Evolutionary conservation across 805 yeast species (phyloP).

Genomic region (Sugiyamaella qingdaonensis): DNA sequence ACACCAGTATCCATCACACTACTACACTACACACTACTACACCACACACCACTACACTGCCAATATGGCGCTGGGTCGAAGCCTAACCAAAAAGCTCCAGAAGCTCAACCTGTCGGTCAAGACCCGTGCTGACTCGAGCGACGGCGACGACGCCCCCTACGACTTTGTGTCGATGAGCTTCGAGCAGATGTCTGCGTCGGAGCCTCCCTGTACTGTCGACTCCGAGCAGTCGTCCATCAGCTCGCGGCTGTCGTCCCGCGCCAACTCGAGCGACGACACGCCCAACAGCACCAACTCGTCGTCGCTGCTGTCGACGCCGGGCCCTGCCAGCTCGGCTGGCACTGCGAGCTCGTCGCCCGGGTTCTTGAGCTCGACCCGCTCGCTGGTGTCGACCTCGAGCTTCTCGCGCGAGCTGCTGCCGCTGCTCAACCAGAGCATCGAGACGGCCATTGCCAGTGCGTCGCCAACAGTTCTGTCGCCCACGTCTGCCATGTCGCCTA

Average conservation of each 20-base stretch:
- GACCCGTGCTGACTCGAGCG: background rate
- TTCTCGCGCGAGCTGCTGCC: constrained; percentile 14
- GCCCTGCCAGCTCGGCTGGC: constrained; percentile 2
- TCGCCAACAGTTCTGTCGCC: background rate
- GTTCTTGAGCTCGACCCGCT: background rate
- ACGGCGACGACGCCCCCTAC: constrained; percentile 5
- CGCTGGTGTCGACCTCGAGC: constrained; percentile 2
- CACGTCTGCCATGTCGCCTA: background rate
- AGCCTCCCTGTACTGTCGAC: constrained; percentile 4
- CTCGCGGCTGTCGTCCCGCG: constrained; percentile 8
- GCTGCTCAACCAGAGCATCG: constrained; percentile 5
- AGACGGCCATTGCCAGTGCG: background rate
- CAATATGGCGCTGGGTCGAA: constrained; percentile 18
- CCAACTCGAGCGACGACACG: constrained; percentile 1
- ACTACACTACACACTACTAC: too few species aligned
- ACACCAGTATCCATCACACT: too few species aligned
- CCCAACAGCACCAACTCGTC: background rate
- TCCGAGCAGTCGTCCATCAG: constrained; percentile 8
- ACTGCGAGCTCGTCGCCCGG: constrained; percentile 2
- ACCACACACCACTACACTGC: too few species aligned
- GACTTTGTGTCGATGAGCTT: constrained; percentile 21
- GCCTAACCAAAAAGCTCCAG: constrained; percentile 19
- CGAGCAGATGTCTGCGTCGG: constrained; percentile 15
- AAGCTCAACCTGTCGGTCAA: constrained; percentile 11
- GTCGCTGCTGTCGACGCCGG: constrained; percentile 9